Conservation (phyloP, 1,284 basidiomycete genomes). For the Anthracocystis setariae region DNA sequence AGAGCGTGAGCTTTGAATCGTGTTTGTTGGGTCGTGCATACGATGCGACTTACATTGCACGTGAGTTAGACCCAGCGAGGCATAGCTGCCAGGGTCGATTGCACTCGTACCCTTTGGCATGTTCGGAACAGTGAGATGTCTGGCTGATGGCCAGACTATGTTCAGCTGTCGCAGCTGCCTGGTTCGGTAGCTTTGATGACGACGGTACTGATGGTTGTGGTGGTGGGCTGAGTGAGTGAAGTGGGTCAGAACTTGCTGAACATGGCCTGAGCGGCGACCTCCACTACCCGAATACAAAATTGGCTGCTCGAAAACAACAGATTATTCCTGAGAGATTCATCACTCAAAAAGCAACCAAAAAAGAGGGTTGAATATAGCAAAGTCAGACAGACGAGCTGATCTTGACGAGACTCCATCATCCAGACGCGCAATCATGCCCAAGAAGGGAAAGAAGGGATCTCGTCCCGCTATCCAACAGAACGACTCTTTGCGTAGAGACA, state of each 20-base stretch:
- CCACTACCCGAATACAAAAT: too few relatives aligned
- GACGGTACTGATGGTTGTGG: not conserved
- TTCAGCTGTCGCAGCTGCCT: not conserved
- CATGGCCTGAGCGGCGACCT: too few relatives aligned
- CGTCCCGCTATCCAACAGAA: slow-evolving; percentile 14
- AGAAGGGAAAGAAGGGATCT: slow-evolving; percentile 41
- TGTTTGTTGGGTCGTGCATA: too few relatives aligned
- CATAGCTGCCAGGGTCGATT: slow-evolving; percentile 53
- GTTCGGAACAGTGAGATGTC: not conserved
- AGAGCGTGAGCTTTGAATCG: not conserved
- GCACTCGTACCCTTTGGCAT: slow-evolving; percentile 44
- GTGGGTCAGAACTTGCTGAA: too few relatives aligned
- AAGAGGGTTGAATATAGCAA: too few relatives aligned
- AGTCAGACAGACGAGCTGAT: too few relatives aligned
- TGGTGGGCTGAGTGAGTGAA: not conserved
- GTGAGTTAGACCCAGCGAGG: slow-evolving; percentile 61
- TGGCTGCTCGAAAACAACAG: too few relatives aligned
- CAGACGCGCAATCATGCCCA: slow-evolving; percentile 22
- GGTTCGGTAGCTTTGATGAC: not conserved
- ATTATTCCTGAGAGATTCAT: too few relatives aligned
- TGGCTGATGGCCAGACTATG: not conserved
- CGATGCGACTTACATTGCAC: slow-evolving; percentile 52
- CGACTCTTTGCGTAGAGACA: slow-evolving; percentile 35
- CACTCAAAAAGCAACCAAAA: too few relatives aligned
- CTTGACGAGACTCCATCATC: not conserved